Percentiles rank a stretch among this genome's conserved stretches.
Conservation (phyloP, 306 rosid genomes). For the cucumber (Cucumis sativus) region Cucumber_9930_V3 NC_026660.2:28746001-28746500, state of each 20-base stretch:
- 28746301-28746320: neutral
- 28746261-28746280: neutral
- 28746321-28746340: neutral
- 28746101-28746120: no score
- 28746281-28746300: neutral
- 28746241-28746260: neutral
- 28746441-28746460: neutral
- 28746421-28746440: neutral
- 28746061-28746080: neutral
- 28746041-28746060: neutral
- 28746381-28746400: neutral
- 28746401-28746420: neutral
- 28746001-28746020: neutral
- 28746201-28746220: neutral
- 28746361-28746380: neutral
- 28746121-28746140: no score
- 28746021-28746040: neutral
- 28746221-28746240: neutral
- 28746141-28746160: no score
- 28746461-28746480: no score
- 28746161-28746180: neutral
- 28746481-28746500: no score
- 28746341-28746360: neutral
- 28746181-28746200: neutral
- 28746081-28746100: neutral